These are phyloP conservation scores for Xanthoconium purpureum DNA, from an alignment of 768 basidiomycete genomes.

Conservation along the genomic window DNA sequence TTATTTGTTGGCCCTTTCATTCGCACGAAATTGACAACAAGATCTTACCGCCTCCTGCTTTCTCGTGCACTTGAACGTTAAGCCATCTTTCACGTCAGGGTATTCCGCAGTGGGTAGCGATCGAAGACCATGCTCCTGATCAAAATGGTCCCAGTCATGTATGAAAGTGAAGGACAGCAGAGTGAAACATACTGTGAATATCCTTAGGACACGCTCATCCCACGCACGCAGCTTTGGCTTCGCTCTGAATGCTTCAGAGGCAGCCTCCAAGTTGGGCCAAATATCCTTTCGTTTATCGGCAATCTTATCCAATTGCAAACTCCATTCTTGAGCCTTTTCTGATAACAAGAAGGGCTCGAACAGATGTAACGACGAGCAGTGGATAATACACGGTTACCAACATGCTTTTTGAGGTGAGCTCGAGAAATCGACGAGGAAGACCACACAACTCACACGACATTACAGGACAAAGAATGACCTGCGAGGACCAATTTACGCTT, in stretches of 20 bases:
- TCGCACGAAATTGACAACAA: not conserved
- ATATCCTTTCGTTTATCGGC: not conserved
- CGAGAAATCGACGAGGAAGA: too few relatives aligned
- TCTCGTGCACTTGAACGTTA: constrained; percentile 1
- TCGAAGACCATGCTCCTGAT: constrained; percentile 8
- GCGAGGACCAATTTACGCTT: not conserved
- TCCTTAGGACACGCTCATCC: constrained; percentile 5
- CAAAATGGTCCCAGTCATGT: not conserved
- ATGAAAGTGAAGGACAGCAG: not conserved
- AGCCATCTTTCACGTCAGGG: not conserved
- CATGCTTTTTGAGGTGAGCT: not conserved
- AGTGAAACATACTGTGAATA: not conserved
- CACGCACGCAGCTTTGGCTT: not conserved
- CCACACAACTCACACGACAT: not conserved
- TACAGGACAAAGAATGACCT: not conserved
- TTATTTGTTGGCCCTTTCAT: not conserved
- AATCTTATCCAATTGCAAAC: not conserved
- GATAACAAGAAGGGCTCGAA: not conserved
- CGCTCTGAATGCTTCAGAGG: not conserved
- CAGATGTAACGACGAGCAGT: constrained; percentile 5
- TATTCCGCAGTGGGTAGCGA: constrained; percentile 1
- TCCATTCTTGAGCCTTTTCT: not conserved
- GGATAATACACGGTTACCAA: not conserved
- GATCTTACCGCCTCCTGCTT: not conserved
- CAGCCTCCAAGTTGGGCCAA: not conserved